Evolutionary conservation across 805 yeast species (phyloP).

Genomic region (Zygoascus flipseniorum): DNA sequence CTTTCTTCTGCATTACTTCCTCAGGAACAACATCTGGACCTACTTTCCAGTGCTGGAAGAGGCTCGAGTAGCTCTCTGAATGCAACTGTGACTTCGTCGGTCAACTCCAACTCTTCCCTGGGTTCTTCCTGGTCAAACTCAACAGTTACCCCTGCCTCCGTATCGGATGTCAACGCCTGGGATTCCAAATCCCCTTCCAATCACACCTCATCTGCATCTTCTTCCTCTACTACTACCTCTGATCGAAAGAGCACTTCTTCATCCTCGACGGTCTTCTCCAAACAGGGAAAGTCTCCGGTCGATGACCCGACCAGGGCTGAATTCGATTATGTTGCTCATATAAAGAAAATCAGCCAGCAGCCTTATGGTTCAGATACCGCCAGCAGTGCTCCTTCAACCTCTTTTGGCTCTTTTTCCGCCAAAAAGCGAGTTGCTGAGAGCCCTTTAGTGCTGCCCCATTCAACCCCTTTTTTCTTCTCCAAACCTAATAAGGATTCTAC

Average conservation of each 20-base stretch:
- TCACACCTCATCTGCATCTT: not conserved
- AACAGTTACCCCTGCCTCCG: not conserved
- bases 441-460: constrained; percentile 8
- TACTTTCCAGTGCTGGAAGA: not conserved
- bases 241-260: not conserved
- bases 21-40: not conserved
- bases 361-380: constrained; percentile 13
- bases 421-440: constrained; percentile 11
- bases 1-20: not conserved
- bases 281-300: constrained; percentile 18
- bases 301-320: constrained; percentile 15
- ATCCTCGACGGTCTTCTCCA: not conserved
- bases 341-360: constrained; percentile 45
- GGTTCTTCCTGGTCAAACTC: constrained; percentile 1
- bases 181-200: not conserved
- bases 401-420: not conserved
- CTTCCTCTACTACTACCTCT: not conserved
- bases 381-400: not conserved
- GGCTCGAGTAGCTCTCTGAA: not conserved
- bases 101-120: constrained; percentile 1
- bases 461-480: not conserved
- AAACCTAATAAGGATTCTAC: not conserved
- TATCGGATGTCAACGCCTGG: not conserved
- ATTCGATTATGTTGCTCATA: constrained; percentile 59
- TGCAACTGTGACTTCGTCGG: constrained; percentile 1